phyloP scores from a whole-genome alignment of 2,329 filamentous ascomycete genomes.

The Dothideomycetidae sp. region DNA sequence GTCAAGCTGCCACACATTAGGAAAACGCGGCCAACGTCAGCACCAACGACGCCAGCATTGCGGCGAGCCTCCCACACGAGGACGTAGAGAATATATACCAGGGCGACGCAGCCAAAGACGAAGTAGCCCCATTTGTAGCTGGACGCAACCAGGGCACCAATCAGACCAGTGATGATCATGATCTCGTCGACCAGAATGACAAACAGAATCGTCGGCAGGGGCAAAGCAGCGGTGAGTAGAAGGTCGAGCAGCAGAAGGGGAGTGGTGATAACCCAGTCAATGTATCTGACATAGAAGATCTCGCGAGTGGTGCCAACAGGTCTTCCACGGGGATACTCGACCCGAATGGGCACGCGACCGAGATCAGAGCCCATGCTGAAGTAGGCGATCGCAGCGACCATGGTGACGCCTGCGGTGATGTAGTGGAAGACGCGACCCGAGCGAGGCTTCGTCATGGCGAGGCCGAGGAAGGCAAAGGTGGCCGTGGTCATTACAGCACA shows the following conservation, averaged over 20 bases:
- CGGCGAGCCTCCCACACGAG: constrained; percentile 42
- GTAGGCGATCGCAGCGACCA: constrained; percentile 48
- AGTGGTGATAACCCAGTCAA: constrained; percentile 51
- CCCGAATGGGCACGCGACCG: constrained; percentile 47
- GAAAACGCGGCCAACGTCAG: constrained; percentile 40
- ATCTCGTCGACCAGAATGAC: constrained; percentile 48
- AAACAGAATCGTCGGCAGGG: constrained; percentile 49
- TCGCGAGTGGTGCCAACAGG: constrained; percentile 40
- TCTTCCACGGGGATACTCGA: constrained; percentile 40
- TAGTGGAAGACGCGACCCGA: constrained; percentile 49
- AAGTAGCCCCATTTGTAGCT: constrained; percentile 58
- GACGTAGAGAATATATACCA: constrained; percentile 47
- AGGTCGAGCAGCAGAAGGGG: constrained; percentile 49
- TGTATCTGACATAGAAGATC: constrained; percentile 53
- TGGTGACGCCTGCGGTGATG: constrained; percentile 44
- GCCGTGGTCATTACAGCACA: constrained; percentile 43
- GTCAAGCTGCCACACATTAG: constrained; percentile 43
- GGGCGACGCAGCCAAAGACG: constrained; percentile 37
- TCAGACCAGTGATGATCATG: constrained; percentile 53
- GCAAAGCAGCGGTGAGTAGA: constrained; percentile 49
- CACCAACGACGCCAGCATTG: constrained; percentile 42
- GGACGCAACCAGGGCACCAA: constrained; percentile 48
- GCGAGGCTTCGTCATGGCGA: constrained; percentile 40
- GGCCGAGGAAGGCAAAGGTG: constrained; percentile 39
- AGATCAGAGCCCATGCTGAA: constrained; percentile 54